Evolutionary conservation across 2,329 filamentous ascomycete species (phyloP), one percentile per base, ranked within the genome.

Genomic region (Hypoxylon sp.): DNA sequence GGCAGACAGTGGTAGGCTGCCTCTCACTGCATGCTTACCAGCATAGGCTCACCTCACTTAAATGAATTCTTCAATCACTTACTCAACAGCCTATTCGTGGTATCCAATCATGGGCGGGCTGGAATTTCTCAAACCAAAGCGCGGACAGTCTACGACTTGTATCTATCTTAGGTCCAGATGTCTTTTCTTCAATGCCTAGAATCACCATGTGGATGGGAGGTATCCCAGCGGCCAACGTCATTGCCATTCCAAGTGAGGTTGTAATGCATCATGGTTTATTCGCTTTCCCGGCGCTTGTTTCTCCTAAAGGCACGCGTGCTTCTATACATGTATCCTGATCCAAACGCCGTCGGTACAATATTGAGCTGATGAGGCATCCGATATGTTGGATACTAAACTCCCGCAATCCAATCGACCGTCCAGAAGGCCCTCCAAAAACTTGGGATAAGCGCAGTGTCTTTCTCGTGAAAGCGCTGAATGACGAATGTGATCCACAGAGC

Each of bases 381-480:
- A 60, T 63, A 57, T 70, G 46, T 45, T 61, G 43, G 46, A 59
- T 65, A 61, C 48, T 34, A 53, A 59, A 43, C 59, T 59, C 32
- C 55, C 56, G 48, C 55, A 60, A 52, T 48, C 65, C 65, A 70
- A 66, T 70, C 34, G 60, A 45, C 52, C 50, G 50, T 30, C 55
- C 14, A 41, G 51, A 55, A 66, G 53, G 46, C 55, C 52, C 34
- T 49, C 49, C 60, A 59, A 52, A 60, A 49, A 30, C 65, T 49
- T 30, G 56, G 38, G 43, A 57, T 65, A 65, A 55, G 68, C 62
- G 68, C 68, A 66, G 43, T 60, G 51, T 58, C 38, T 62, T 68
- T 62, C 68, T 70, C 68, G 68, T 66, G 62, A 70, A 68, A 53
- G 65, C 65, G 63, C 63, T 63, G 62, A 67, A 60, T 68, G 70